Evolutionary conservation across 768 basidiomycete species (phyloP).

Genomic region (Boletellus emodensis): DNA sequence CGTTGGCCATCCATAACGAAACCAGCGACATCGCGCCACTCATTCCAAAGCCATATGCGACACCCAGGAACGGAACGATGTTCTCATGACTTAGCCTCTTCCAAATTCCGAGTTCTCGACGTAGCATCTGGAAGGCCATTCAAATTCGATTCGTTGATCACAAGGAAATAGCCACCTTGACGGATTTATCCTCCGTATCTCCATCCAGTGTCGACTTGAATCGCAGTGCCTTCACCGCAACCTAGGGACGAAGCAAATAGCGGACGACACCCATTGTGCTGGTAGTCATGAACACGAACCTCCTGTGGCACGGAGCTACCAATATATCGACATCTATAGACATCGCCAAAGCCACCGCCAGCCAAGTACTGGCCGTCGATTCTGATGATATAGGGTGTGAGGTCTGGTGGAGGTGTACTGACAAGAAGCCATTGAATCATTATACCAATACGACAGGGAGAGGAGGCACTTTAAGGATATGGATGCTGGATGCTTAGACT

Average conservation of each 20-base stretch:
- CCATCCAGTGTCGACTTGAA: not conserved
- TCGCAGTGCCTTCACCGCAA: conserved; percentile 6
- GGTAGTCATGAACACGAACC: not conserved
- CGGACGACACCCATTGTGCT: too few species aligned
- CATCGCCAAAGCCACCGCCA: conserved; percentile 2
- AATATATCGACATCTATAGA: not conserved
- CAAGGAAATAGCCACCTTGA: not conserved
- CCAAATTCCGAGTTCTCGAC: too few species aligned
- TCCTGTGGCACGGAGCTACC: not conserved
- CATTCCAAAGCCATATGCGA: not conserved
- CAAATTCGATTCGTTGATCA: too few species aligned
- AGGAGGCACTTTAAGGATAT: too few species aligned
- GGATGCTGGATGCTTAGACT: too few species aligned
- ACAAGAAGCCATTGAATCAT: too few species aligned
- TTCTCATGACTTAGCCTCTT: not conserved
- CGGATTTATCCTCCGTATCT: not conserved
- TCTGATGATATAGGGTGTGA: not conserved
- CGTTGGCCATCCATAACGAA: not conserved
- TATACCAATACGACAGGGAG: too few species aligned
- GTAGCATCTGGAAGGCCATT: not conserved
- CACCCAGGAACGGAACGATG: not conserved
- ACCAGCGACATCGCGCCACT: not conserved
- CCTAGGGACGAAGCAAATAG: not conserved
- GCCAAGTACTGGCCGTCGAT: not conserved
- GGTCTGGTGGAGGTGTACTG: not conserved